These are phyloP conservation scores for Zygoascus meyerae DNA, from an alignment of 1,139 yeast species.

Conservation along the genomic window DNA sequence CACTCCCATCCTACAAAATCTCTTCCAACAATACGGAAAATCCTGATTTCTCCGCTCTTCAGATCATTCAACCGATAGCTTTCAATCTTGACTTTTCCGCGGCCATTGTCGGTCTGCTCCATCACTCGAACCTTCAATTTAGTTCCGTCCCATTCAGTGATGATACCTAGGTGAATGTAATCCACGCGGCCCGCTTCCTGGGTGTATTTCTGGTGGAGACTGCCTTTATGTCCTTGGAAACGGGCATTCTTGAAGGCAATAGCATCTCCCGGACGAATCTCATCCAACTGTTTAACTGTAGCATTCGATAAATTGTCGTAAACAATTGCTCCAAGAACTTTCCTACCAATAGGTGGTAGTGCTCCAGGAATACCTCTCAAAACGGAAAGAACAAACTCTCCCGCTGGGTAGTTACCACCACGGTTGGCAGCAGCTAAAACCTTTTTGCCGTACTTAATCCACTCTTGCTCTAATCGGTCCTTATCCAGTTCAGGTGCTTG, in stretches of 20 bases:
- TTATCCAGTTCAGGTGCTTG: conserved; percentile 46
- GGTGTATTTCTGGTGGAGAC: conserved; percentile 44
- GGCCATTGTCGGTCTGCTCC: conserved; percentile 39
- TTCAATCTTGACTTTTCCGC: conserved; percentile 52
- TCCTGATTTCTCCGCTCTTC: conserved; percentile 72
- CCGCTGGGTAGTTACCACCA: conserved; percentile 24
- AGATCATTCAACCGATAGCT: conserved; percentile 66
- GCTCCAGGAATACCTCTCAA: conserved; percentile 35
- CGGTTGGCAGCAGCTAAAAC: conserved; percentile 27
- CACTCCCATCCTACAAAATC: conserved; percentile 56
- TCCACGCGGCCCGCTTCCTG: conserved; percentile 45
- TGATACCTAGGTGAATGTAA: conserved; percentile 36
- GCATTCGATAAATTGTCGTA: conserved; percentile 57
- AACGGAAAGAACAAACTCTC: conserved; percentile 33
- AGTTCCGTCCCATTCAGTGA: conserved; percentile 66
- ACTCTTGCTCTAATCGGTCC: conserved; percentile 47
- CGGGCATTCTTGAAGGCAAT: conserved; percentile 68
- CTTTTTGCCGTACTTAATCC: conserved; percentile 37
- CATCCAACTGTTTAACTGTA: conserved; percentile 54
- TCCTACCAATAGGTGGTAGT: conserved; percentile 56
- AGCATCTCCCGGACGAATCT: conserved; percentile 77
- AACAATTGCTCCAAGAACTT: conserved; percentile 68
- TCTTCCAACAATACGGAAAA: conserved; percentile 66
- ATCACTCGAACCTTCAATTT: conserved; percentile 74
- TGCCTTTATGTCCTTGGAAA: conserved; percentile 60